Evolutionary conservation across 768 basidiomycete species (phyloP), one percentile per base, ranked within the genome.

Genomic region (Leucogyrophana mollusca): DNA sequence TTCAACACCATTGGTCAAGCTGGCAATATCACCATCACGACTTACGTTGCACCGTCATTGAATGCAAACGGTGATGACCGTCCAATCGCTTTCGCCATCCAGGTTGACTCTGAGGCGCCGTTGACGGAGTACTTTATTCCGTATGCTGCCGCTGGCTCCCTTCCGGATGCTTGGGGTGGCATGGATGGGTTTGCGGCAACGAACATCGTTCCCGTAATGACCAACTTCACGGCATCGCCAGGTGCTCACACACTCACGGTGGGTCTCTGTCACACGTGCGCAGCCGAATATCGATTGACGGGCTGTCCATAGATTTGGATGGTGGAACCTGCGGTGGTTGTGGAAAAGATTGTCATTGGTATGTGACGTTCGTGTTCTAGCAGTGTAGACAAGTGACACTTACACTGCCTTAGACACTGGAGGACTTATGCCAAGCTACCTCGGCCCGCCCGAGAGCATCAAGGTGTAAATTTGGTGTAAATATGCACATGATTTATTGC

Each of bases 301-400:
- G 42, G 6, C 35, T 18, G 9, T 7, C 27, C 34, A 13, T 45
- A 76, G 76, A 63, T 83, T 17, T 78, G 69, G 57, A 75, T 77
- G 68, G 72, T 83, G 35, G 80, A 83, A 53, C 77, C 80, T 4
- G 75, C 76, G 3, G 78, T 83, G 10, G 76, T 81, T 2, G 65
- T 83, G 20, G 77, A 84, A 58, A 83, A 80, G 57, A 76, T 84
- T 37, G 72, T 84, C 25, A 80, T 84, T 43, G 65, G 80, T 82
- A 49, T 16, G 66, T 54, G 11, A 5, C 20, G 18, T 24, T 6
- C 38, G 64, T 58, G 6, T n/a, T 30, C 24, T 37, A n/a, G 23
- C 30, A 33, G 13, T 23, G 45, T n/a, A n/a, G n/a, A n/a, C 2
- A n/a, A 13, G 11, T n/a, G 32, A 7, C 4, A 24, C 17, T 25